These are phyloP conservation scores for Mycena belliarum DNA, from an alignment of 768 basidiomycete species.

Conservation along the genomic window DNA sequence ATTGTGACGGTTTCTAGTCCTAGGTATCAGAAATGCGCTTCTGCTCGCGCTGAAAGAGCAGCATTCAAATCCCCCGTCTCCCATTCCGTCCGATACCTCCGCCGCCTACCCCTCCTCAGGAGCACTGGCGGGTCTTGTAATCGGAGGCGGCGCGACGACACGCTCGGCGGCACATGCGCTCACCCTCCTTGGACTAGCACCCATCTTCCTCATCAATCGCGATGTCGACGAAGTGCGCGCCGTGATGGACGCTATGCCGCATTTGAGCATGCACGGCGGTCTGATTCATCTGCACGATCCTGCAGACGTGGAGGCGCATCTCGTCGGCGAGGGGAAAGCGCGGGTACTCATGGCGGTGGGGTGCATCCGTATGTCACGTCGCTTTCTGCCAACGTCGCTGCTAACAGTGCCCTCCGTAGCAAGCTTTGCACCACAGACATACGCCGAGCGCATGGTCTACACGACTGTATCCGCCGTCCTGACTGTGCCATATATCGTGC, in stretches of 20 bases:
- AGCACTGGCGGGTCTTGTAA: conserved; percentile 31
- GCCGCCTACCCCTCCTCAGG: not conserved
- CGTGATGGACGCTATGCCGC: conserved; percentile 29
- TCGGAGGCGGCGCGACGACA: conserved; percentile 41
- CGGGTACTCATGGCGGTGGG: conserved; percentile 35
- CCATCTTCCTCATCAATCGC: conserved; percentile 38
- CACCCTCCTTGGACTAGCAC: conserved; percentile 57
- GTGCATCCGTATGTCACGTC: conserved; percentile 32
- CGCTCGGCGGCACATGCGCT: conserved; percentile 41
- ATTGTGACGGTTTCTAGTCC: conserved; percentile 21
- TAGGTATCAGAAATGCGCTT: conserved; percentile 37
- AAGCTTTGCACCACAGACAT: conserved; percentile 28
- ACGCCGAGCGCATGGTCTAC: conserved; percentile 34
- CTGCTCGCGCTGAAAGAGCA: conserved; percentile 29
- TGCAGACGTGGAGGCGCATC: conserved; percentile 31
- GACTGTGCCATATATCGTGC: conserved; percentile 30
- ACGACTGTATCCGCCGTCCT: conserved; percentile 33
- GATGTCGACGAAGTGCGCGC: conserved; percentile 32
- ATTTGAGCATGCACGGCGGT: conserved; percentile 21
- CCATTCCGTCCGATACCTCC: conserved; percentile 25
- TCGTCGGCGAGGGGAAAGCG: conserved; percentile 26
- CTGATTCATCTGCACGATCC: conserved; percentile 34
- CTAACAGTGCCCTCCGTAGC: conserved; percentile 18
- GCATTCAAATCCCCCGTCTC: conserved; percentile 15
- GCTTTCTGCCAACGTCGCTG: too few species aligned